Evolutionary conservation across 2,329 filamentous ascomycete genomes (phyloP), one percentile per base, ranked within the genome.

Genomic region (Hymenoscyphus scutula): DNA sequence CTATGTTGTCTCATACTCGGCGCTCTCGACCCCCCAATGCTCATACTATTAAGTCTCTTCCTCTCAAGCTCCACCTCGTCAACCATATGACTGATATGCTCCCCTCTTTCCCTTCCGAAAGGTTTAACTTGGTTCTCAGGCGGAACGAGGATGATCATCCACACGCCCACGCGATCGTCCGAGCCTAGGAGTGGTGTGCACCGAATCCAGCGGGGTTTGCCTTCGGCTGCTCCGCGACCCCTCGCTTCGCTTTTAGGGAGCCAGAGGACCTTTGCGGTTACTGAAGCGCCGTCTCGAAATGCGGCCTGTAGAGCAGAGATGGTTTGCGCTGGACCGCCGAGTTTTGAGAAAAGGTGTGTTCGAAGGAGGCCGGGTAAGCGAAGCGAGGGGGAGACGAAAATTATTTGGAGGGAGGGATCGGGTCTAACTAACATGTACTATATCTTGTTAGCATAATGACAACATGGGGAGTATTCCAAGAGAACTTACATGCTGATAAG

Each of bases 211-310:
- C 88, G 82, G 48, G 63, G 55, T 82, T 81, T 32, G 85, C 80
- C 1, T 87, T 88, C 25, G 75, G 74, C 56, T 23, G 64, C 32
- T 79, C 77, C 13, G 74, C 79, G 77, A 25, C 66, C 65, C 13
- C 54, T 41, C 10, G 56, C 45, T n/a, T 59, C 61, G 27, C 66
- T 75, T 45, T 78, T 76, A 58, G 79, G 80, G 1, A 89, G 76
- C 89, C 89, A 92, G 56, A 84, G 82, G 3, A 92, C 82, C 71
- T 90, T 90, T 4, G 88, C 88, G 0, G 89, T 92, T 3, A 92
- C 85, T 51, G 88, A 86, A 41, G 84, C 83, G 0, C 88, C 88
- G 66, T 87, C 82, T 5, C 81, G 80, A 32, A 92, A 82, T 0
- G 89, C 88, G 17, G 77, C 74, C 10, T 75, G 72, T 11, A 85